Conservation (phyloP, 495 filamentous ascomycete species). For the Glutinoglossum americanum region DNA sequence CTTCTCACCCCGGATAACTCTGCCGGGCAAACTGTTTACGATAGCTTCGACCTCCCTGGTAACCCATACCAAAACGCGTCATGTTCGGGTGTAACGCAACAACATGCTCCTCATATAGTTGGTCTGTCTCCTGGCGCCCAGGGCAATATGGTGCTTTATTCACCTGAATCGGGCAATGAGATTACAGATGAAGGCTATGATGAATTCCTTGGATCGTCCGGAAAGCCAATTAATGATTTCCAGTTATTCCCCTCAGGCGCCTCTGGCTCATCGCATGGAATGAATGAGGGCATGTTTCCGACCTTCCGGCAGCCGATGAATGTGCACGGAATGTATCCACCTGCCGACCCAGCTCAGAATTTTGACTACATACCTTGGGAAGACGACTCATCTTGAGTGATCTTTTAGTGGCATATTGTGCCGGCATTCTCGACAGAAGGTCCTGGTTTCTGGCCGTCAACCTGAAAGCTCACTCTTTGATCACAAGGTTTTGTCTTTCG, state of each 20-base stretch:
- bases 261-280: background rate
- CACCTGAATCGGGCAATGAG: constrained; percentile 31
- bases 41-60: constrained; percentile 7
- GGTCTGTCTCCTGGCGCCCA: constrained; percentile 42
- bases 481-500: background rate
- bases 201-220: constrained; percentile 13
- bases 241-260: constrained; percentile 16
- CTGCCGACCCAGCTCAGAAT: background rate
- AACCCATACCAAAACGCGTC: background rate
- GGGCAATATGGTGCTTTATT: constrained; percentile 40
- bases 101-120: constrained; percentile 13
- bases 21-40: constrained; percentile 9
- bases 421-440: no score
- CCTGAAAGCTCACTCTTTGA: background rate
- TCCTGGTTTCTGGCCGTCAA: background rate
- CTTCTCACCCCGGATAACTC: constrained; percentile 2
- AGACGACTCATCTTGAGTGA: background rate
- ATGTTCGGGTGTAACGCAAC: background rate
- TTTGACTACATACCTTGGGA: background rate
- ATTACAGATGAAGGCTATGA: constrained; percentile 23
- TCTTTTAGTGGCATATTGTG: no score
- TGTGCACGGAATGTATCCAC: background rate
- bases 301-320: background rate
- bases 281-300: background rate
- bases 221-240: constrained; percentile 23